phyloP scores from a whole-genome alignment of 139 green algal species.

The Picochlorum sp. region DNA sequence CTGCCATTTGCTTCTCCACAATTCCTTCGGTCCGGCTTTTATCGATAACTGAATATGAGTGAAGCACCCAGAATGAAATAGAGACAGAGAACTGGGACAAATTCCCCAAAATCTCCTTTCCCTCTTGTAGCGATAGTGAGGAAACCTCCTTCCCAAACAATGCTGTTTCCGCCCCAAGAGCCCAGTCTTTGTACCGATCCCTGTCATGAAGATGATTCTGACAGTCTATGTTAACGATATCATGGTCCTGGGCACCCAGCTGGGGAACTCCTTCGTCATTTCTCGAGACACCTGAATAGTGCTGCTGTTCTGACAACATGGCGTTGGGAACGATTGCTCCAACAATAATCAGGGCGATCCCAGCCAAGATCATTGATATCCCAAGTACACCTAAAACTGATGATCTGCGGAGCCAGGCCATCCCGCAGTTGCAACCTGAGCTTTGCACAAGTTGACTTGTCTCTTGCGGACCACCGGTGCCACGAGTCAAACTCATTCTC shows the following conservation, averaged over 20 bases:
- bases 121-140: neutral
- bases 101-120: neutral
- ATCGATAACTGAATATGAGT: neutral
- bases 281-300: neutral
- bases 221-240: constrained; percentile 9
- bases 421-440: too few relatives aligned
- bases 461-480: too few relatives aligned
- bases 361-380: neutral
- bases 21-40: neutral
- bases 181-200: neutral
- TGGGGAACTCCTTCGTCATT: constrained; percentile 2
- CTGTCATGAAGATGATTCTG: neutral
- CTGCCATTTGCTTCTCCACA: neutral
- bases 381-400: neutral
- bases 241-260: neutral
- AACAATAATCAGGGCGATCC: neutral
- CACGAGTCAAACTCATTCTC: too few relatives aligned
- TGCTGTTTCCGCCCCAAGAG: constrained; percentile 4
- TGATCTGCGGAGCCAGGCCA: neutral
- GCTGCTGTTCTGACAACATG: neutral
- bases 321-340: neutral
- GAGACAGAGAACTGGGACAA: constrained; percentile 15
- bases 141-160: neutral
- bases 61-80: constrained; percentile 24
- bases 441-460: too few relatives aligned